These are phyloP conservation scores for Colletotrichum acutatum DNA, from an alignment of 2,329 filamentous ascomycete species.

Conservation along the genomic window DNA sequence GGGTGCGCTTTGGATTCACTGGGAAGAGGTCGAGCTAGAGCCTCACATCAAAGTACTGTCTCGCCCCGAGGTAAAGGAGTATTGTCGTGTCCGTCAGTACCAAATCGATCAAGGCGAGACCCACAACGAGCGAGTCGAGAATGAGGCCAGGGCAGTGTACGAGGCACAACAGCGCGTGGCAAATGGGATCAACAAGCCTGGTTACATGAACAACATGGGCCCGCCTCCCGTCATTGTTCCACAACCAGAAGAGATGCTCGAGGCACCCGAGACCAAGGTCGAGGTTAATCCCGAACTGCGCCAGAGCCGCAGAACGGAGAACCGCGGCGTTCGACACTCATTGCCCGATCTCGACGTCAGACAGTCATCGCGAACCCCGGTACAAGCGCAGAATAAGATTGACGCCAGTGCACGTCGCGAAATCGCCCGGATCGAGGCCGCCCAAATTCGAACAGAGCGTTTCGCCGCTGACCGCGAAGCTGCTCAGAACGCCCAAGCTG, in stretches of 20 bases:
- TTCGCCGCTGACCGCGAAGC: constrained; percentile 56
- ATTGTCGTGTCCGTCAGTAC: constrained; percentile 69
- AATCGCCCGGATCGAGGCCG: constrained; percentile 62
- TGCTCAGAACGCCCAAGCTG: constrained; percentile 42
- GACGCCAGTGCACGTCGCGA: constrained; percentile 62
- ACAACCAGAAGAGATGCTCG: constrained; percentile 34
- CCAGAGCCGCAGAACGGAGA: constrained; percentile 54
- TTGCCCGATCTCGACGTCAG: constrained; percentile 50
- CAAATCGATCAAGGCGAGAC: constrained; percentile 67
- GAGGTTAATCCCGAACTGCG: constrained; percentile 50
- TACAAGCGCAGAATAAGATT: constrained; percentile 55
- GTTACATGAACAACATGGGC: constrained; percentile 4
- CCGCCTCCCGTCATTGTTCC: constrained; percentile 27
- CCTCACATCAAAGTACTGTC: constrained; percentile 62
- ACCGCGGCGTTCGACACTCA: constrained; percentile 45
- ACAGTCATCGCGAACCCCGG: constrained; percentile 47
- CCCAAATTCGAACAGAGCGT: constrained; percentile 61
- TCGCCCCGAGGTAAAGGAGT: constrained; percentile 71
- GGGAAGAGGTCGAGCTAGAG: constrained; percentile 70
- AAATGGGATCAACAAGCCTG: constrained; percentile 41
- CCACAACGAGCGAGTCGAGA: constrained; percentile 57
- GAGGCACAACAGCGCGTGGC: constrained; percentile 60
- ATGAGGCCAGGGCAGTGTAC: constrained; percentile 63
- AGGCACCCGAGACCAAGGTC: constrained; percentile 27
- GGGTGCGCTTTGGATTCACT: constrained; percentile 71